Evolutionary conservation across 352 stramenopile species (phyloP).

Genomic region (Lagenidium sp.): DNA sequence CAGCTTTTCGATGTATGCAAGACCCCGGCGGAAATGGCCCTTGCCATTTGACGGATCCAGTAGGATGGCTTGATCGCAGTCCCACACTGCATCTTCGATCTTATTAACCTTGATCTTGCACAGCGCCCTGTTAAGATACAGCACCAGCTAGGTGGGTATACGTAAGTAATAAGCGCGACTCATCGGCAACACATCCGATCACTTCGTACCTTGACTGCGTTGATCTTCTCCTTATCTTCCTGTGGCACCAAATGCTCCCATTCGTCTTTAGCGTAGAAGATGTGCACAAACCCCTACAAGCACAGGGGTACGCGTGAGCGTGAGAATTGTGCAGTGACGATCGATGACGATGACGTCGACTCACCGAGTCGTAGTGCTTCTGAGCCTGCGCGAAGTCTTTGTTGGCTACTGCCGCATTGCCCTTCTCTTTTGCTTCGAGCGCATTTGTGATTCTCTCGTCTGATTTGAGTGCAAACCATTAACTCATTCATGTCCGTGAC

Average conservation of each 20-base stretch:
- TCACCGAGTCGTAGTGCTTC: slow-evolving; percentile 81
- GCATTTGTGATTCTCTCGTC: slow-evolving; percentile 62
- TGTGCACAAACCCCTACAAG: slow-evolving; percentile 72
- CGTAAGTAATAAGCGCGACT: too few relatives aligned
- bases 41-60: slow-evolving; percentile 56
- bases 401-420: slow-evolving; percentile 50
- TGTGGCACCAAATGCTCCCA: slow-evolving; percentile 70
- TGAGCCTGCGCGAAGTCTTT: slow-evolving; percentile 74
- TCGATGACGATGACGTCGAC: neutral
- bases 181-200: too few relatives aligned
- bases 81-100: slow-evolving; percentile 78
- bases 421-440: slow-evolving; percentile 73
- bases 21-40: slow-evolving; percentile 65
- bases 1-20: slow-evolving; percentile 79
- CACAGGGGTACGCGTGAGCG: too few relatives aligned
- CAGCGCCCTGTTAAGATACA: slow-evolving; percentile 77
- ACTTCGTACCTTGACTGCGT: slow-evolving; percentile 64
- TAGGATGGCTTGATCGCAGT: slow-evolving; percentile 74
- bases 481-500: neutral
- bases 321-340: too few relatives aligned
- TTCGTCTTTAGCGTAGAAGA: slow-evolving; percentile 83
- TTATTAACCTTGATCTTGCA: slow-evolving; percentile 83
- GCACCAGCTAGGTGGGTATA: slow-evolving; percentile 26
- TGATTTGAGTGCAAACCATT: slow-evolving; percentile 8
- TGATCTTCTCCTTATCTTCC: slow-evolving; percentile 71